phyloP scores from a whole-genome alignment of 306 rosid species.

The Sophora flavescens region DNA sequence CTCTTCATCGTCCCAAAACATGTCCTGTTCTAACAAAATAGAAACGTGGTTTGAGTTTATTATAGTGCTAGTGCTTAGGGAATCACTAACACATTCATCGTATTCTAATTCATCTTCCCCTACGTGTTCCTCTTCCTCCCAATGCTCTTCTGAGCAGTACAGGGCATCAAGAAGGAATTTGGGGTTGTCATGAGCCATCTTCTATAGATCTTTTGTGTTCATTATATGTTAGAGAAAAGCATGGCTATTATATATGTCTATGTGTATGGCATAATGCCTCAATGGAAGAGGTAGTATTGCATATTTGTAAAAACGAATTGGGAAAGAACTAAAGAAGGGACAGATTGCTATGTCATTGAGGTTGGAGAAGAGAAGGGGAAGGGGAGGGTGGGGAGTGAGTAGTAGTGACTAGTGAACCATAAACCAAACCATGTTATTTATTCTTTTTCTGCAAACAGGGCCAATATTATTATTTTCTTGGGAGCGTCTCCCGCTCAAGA shows the following conservation, averaged over 20 bases:
- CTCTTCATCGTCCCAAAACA: conserved; percentile 82
- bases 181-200: conserved; percentile 56
- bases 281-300: conserved; percentile 40
- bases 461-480: neutral
- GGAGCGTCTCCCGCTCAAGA: conserved; percentile 43
- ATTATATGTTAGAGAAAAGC: conserved; percentile 39
- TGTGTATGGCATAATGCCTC: conserved; percentile 17
- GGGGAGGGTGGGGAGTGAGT: neutral
- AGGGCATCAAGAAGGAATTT: conserved; percentile 63
- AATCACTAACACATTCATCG: conserved; percentile 16
- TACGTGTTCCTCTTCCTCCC: conserved; percentile 51
- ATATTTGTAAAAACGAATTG: neutral
- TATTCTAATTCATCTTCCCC: conserved; percentile 42
- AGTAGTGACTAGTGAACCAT: neutral
- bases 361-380: neutral
- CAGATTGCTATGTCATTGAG: neutral
- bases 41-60: conserved; percentile 27
- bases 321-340: neutral
- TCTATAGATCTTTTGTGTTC: conserved; percentile 47
- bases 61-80: conserved; percentile 6
- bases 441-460: conserved; percentile 35
- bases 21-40: conserved; percentile 62
- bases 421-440: conserved; percentile 35
- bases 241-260: neutral
- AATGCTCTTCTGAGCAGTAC: conserved; percentile 76